Percentiles rank a stretch among this genome's conserved stretches.
Evolutionary conservation across 495 filamentous ascomycete genomes (phyloP).

Genomic region (Talaromyces liani): DNA sequence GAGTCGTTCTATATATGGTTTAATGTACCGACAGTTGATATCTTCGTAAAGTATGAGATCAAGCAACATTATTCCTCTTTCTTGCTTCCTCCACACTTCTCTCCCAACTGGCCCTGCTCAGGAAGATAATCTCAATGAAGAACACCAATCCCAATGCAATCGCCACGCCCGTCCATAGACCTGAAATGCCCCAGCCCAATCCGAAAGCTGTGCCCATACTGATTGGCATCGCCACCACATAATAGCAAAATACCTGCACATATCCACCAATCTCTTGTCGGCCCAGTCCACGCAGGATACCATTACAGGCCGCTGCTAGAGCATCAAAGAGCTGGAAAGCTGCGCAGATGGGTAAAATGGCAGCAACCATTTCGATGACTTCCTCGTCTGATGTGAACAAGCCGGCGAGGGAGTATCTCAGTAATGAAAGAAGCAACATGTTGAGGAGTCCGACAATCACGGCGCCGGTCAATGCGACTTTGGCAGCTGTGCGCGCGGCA

Average conservation of each 20-base stretch:
- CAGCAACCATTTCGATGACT: conserved; percentile 67
- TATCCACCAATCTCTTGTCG: conserved; percentile 85
- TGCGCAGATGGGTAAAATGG: conserved; percentile 68
- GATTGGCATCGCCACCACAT: conserved; percentile 75
- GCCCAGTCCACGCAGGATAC: conserved; percentile 75
- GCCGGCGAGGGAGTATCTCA: conserved; percentile 61
- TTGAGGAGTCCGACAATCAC: conserved; percentile 70
- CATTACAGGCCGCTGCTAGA: conserved; percentile 69
- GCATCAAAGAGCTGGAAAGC: conserved; percentile 87
- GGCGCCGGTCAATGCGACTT: conserved; percentile 59
- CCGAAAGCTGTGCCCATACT: conserved; percentile 70
- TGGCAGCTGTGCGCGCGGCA: conserved; percentile 62
- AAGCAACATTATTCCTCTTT: conserved; percentile 55
- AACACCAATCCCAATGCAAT: conserved; percentile 60
- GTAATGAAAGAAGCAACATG: conserved; percentile 51
- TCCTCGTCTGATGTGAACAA: conserved; percentile 77
- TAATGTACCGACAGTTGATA: background rate
- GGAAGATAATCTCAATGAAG: conserved; percentile 57
- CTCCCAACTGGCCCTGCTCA: conserved; percentile 63
- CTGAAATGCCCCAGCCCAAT: conserved; percentile 61
- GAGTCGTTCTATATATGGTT: background rate
- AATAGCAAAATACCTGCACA: conserved; percentile 78
- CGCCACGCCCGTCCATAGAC: conserved; percentile 78
- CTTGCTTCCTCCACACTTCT: conserved; percentile 66
- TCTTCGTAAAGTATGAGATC: conserved; percentile 12